Evolutionary conservation across 441 rosid species (phyloP).

Genomic region (Populus hybrid): DNA sequence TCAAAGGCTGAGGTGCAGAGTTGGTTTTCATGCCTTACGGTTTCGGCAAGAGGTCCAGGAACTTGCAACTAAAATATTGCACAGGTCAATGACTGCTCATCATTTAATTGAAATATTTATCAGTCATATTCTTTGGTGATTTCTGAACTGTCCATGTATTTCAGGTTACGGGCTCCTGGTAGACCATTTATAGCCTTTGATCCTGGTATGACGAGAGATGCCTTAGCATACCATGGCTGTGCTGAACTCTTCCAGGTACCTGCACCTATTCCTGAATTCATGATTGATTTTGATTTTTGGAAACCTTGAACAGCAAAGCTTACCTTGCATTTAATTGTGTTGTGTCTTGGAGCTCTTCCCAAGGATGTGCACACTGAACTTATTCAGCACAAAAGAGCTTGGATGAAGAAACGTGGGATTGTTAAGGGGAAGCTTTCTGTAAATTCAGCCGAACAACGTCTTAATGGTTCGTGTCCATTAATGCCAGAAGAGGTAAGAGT

Average conservation of each 20-base stretch:
- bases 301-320: constrained; percentile 16
- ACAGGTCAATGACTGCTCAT: constrained; percentile 37
- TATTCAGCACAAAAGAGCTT: constrained; percentile 90
- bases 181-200: constrained; percentile 87
- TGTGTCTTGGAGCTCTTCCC: constrained; percentile 49
- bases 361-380: constrained; percentile 98
- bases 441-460: constrained; percentile 60
- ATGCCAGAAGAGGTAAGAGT: constrained; percentile 85
- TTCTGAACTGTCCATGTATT: constrained; percentile 8
- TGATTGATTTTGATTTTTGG: constrained; percentile 22
- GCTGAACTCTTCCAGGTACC: constrained; percentile 99
- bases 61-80: constrained; percentile 71
- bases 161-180: constrained; percentile 79
- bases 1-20: constrained; percentile 93
- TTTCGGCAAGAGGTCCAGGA: constrained; percentile 90
- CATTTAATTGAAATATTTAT: background rate
- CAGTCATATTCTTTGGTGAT: background rate
- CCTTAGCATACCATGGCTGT: constrained; percentile 92
- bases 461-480: constrained; percentile 76
- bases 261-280: constrained; percentile 24
- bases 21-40: constrained; percentile 77
- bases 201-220: constrained; percentile 98
- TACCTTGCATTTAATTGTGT: constrained; percentile 25
- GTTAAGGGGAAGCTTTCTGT: constrained; percentile 71
- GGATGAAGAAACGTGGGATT: constrained; percentile 88